Evolutionary conservation across 1,284 basidiomycete genomes (phyloP).

Genomic region (Leccinum angustisporum): DNA sequence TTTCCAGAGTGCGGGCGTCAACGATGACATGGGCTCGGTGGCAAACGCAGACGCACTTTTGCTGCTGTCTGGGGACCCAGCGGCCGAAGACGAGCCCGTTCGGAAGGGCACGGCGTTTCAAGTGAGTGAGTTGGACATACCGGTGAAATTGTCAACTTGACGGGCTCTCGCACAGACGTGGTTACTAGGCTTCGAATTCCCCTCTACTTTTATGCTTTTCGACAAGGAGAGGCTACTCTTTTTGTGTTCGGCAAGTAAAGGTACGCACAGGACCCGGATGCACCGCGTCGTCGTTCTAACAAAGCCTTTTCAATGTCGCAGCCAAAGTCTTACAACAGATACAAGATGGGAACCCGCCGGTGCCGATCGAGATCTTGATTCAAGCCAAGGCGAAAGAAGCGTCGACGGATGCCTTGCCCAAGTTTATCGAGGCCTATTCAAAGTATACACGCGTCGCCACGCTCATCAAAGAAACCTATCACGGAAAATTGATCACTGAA

Average conservation of each 20-base stretch:
- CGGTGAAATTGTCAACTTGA: slow-evolving; percentile 20
- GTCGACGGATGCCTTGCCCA: slow-evolving; percentile 64
- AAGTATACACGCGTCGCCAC: slow-evolving; percentile 63
- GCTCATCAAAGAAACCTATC: slow-evolving; percentile 74
- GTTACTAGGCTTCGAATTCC: slow-evolving; percentile 96
- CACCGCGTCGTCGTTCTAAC: slow-evolving; percentile 14
- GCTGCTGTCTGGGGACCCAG: slow-evolving; percentile 80
- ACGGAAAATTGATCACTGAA: slow-evolving; percentile 79
- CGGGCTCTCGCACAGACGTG: slow-evolving; percentile 64
- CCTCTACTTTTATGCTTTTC: slow-evolving; percentile 87
- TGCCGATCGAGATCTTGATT: slow-evolving; percentile 66
- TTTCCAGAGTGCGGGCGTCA: slow-evolving; percentile 55
- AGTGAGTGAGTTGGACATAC: slow-evolving; percentile 46
- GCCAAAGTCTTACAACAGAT: slow-evolving; percentile 77
- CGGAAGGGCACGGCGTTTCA: slow-evolving; percentile 89
- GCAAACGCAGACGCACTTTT: slow-evolving; percentile 71
- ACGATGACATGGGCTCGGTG: slow-evolving; percentile 70
- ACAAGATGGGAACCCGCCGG: slow-evolving; percentile 48
- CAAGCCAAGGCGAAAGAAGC: slow-evolving; percentile 76
- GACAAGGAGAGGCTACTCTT: slow-evolving; percentile 76
- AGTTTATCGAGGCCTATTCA: slow-evolving; percentile 58
- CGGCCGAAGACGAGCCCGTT: slow-evolving; percentile 80
- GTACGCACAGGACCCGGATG: slow-evolving; percentile 39
- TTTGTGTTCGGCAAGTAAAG: slow-evolving; percentile 88
- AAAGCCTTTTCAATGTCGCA: slow-evolving; percentile 33